Base-by-base conservation (phyloP, 139 green algal species). In the Ettlia oleoabundans region DNA sequence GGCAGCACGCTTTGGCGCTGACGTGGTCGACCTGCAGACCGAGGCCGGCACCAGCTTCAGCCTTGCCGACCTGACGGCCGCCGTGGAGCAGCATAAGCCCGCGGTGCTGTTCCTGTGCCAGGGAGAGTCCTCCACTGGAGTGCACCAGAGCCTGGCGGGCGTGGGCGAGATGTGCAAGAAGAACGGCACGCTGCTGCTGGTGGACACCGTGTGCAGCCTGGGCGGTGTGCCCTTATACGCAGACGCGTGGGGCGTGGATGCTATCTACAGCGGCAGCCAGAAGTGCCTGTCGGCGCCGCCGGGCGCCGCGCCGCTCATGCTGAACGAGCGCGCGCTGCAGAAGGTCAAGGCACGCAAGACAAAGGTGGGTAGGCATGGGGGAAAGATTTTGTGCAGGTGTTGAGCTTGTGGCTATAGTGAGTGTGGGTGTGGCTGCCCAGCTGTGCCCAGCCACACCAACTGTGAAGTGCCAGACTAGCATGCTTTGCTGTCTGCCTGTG, bases 131-230 rank as follows among this genome's bases (percentile, higher is more conserved):
- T 95, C 89, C 85, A 98, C 95, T 43, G 95, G 95, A 51, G 90
- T 92, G 47, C 91, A 95, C 87, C 92, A 95, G 84, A 90, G 58
- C 77, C 82, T 94, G 79, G 88, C 86, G 65, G 95, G 19, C 32
- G 71, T 55, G 42, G 73, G 95, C 28, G 92, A 97, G 65, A 72
- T 96, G 55, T 98, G 95, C 89, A 83, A 89, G 28, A 81, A 85
- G 42, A 92, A 92, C 37, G 92, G 90, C 85, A 93, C 92, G 3
- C 89, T 98, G 88, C 90, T 98, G 82, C 90, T 98, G 78, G 93
- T 98, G 53, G 96, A 98, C 93, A 96, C 95, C 2, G 96, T 98
- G 43, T 92, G 88, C 92, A 93, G 91, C 0, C 87, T 98, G 82
- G 94, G 94, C 32, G 95, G 94, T 30, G 92, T 98, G 53, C 94